Evolutionary conservation across 371 early-diverging fungal species (phyloP), one percentile per base, ranked within the genome.

Genomic region (Smittium culicis): DNA sequence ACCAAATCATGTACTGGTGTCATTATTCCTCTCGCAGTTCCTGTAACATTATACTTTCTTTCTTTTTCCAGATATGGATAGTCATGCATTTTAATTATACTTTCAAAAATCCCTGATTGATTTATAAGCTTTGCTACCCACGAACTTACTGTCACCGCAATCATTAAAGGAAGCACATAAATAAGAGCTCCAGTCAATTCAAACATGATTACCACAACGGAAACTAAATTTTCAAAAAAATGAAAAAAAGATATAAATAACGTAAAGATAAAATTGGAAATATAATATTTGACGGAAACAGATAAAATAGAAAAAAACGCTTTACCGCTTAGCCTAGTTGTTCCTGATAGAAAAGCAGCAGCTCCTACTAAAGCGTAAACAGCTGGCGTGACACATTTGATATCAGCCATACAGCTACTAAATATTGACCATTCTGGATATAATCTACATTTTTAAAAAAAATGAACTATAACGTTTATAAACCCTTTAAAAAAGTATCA

Each of bases 341-440:
- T 88, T 8, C 96, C 92, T 14, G 90, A 86, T 64, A 97, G 78
- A 61, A 86, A 82, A 3, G 95, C 91, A 1, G 95, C 94, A 0
- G 96, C 95, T 2, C 97, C 98, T 0, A 96, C 90, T 77, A 96
- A 83, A 0, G 98, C 95, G 75, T 98, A 98, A 24, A 91, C 88
- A 35, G 94, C 98, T 0, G 95, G 93, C 1, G 89, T 92, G 14
- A 97, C 83, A 73, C 96, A 96, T 28, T 77, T 77, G 1, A 73
- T 79, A 60, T 84, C 86, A 1, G 81, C 79, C 8, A 71, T 68
- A 71, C 92, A 90, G 1, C 81, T 79, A 14, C 78, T 66, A 67
- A 90, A 90, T 17, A 89, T 72, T 76, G 80, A 81, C 60, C 79
- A 76, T 14, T 75, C 71, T 3, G 88, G 86, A 67, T 85, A 83